Evolutionary conservation across 106 monocot species (phyloP).

Genomic region (Acorus gramineus): DNA sequence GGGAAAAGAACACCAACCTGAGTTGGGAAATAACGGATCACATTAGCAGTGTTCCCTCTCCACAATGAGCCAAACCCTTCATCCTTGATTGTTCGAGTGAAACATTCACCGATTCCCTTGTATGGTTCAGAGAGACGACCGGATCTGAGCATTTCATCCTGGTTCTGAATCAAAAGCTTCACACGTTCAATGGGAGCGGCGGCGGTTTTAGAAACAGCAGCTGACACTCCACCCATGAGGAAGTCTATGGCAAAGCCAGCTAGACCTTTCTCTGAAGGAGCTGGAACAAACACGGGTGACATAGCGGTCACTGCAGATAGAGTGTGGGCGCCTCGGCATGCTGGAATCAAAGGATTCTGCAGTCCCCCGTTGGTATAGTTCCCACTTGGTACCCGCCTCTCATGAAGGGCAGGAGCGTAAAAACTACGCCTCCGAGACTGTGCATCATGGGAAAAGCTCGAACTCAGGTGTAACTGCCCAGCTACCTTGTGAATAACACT

Average conservation of each 20-base stretch:
- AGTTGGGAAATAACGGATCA: constrained; percentile 38
- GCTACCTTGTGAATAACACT: constrained; percentile 26
- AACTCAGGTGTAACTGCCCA: constrained; percentile 19
- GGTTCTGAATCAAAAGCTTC: constrained; percentile 41
- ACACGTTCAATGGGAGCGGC: constrained; percentile 41
- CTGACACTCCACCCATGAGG: constrained; percentile 35
- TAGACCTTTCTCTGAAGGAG: constrained; percentile 33
- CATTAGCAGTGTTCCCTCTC: constrained; percentile 43
- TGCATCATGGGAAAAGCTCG: constrained; percentile 21
- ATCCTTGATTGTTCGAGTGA: constrained; percentile 25
- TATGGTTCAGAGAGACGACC: constrained; percentile 9
- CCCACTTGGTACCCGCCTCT: constrained; percentile 6
- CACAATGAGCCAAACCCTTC: constrained; percentile 29
- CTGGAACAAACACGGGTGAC: constrained; percentile 26
- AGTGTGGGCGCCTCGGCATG: neutral
- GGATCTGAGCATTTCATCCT: neutral
- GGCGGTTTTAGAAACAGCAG: constrained; percentile 38
- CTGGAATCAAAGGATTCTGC: constrained; percentile 8
- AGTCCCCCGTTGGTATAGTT: constrained; percentile 22
- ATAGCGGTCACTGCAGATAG: constrained; percentile 7
- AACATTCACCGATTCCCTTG: constrained; percentile 26
- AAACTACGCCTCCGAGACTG: constrained; percentile 9
- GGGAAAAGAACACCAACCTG: constrained; percentile 12
- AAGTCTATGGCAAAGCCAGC: constrained; percentile 26
- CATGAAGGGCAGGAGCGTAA: constrained; percentile 10